phyloP scores from a whole-genome alignment of 2,329 filamentous ascomycete genomes.

The Annulohypoxylon truncatum region DNA sequence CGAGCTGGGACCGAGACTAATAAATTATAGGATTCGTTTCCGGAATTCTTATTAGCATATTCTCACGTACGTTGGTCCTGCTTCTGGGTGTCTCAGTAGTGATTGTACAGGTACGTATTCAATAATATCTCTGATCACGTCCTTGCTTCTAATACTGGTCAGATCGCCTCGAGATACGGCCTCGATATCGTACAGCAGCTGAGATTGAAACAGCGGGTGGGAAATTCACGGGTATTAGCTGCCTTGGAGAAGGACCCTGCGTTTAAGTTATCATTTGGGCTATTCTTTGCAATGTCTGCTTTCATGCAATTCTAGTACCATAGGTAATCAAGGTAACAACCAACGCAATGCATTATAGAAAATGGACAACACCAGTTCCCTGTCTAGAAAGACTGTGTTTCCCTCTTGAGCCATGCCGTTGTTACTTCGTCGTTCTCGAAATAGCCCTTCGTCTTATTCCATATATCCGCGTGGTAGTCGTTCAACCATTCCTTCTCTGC shows the following conservation, averaged over 20 bases:
- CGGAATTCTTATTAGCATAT: slow-evolving; percentile 74
- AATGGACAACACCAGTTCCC: not conserved
- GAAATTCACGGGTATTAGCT: slow-evolving; percentile 57
- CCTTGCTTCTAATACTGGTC: slow-evolving; percentile 9
- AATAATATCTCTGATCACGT: not conserved
- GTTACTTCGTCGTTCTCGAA: slow-evolving; percentile 80
- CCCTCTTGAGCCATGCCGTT: slow-evolving; percentile 83
- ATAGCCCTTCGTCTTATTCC: slow-evolving; percentile 81
- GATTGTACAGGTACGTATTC: slow-evolving; percentile 66
- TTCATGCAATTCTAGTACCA: slow-evolving; percentile 62
- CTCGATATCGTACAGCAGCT: slow-evolving; percentile 50
- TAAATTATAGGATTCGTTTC: slow-evolving; percentile 65
- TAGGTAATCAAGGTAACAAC: slow-evolving; percentile 8
- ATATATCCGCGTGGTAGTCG: slow-evolving; percentile 82
- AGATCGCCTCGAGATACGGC: slow-evolving; percentile 52
- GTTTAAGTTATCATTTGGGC: slow-evolving; percentile 77
- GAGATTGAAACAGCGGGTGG: slow-evolving; percentile 48
- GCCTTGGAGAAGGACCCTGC: slow-evolving; percentile 68
- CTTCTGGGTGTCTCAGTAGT: slow-evolving; percentile 74
- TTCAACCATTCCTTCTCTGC: slow-evolving; percentile 89
- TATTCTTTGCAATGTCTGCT: slow-evolving; percentile 77
- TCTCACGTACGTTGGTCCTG: slow-evolving; percentile 76
- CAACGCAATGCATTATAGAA: slow-evolving; percentile 4
- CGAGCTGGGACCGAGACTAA: slow-evolving; percentile 7
- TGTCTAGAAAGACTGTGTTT: slow-evolving; percentile 74